Base-by-base conservation (phyloP, 2,329 filamentous ascomycete genomes). In the Thielaviopsis ethacetica region DNA sequence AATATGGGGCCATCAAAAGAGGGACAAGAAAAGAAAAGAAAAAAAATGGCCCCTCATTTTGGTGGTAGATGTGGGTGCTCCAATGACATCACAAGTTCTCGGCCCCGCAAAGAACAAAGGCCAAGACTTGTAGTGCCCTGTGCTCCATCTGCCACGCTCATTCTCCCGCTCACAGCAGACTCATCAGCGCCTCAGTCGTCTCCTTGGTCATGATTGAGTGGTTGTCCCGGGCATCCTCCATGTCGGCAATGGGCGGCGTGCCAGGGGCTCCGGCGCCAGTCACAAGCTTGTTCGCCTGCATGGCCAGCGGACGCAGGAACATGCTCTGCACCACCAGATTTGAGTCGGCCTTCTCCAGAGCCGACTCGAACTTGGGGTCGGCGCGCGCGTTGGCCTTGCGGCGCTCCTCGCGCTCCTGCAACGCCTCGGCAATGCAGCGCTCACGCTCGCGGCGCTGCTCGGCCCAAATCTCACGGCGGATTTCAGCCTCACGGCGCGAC, bases 151-250 rank as follows among this genome's bases (percentile, higher is more conserved):
- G 10, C 10, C 30, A 34, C 19, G n/a, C 44, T 58, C 44, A 61
- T 9, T 12, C 2, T 34, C 30, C 5, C 19, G n/a, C 44, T 58
- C 44, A 61, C 55, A 53, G 56, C 26, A 61, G 52, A 34, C 56
- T 58, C 59, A 61, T 55, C 22, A 61, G 50, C 50, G 59, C 59
- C 55, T 61, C 59, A 17, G 55, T 54, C 26, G 56, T 56, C 41
- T 61, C 59, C 52, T 52, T 54, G 27, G 56, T 54, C 15, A 54
- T 34, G 30, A 52, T 61, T 13, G 54, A 44, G 24, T 50, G 21
- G 3, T 54, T 54, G 38, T 54, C 27, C 15, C 53, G 53, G 10
- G 53, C 26, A 21, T 41, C 53, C 30, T 38, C 38, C 53, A 54
- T 41, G 21, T 49, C 44, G 2, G n/a, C 44, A 49, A 49, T 49